These are phyloP conservation scores for Melaleuca alternifolia DNA, from an alignment of 345 rosid species.

Conservation along the genomic window DNA sequence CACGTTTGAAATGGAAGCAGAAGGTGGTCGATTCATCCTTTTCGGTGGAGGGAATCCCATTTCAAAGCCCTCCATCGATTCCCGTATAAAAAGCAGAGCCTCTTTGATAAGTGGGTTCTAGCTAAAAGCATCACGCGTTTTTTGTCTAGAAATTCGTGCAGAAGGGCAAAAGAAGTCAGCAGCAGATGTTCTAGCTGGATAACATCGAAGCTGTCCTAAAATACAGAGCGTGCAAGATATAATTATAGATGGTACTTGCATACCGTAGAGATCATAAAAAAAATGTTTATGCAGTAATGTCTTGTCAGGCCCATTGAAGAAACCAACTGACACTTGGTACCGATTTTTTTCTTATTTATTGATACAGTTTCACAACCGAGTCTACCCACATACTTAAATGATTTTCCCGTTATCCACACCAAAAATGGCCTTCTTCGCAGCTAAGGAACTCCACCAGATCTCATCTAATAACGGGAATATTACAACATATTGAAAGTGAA, in stretches of 20 bases:
- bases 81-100: constrained; percentile 38
- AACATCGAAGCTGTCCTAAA: not conserved
- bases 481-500: not conserved
- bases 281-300: not conserved
- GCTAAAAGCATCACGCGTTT: constrained; percentile 25
- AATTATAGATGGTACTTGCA: not conserved
- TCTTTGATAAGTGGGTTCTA: constrained; percentile 8
- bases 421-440: not conserved
- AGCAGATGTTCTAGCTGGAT: not conserved
- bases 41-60: constrained; percentile 18
- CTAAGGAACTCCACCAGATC: not conserved
- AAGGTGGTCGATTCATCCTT: not conserved
- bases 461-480: not conserved
- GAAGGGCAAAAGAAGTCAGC: not conserved
- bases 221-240: not conserved
- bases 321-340: not conserved
- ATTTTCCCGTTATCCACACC: not conserved
- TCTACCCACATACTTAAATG: not conserved
- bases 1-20: not conserved
- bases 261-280: not conserved
- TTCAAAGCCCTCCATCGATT: constrained; percentile 1
- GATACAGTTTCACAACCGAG: not conserved
- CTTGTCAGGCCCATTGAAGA: not conserved
- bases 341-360: not conserved
- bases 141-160: not conserved